phyloP scores from a whole-genome alignment of 805 yeast genomes.

The Tetrapisispora arboricola region DNA sequence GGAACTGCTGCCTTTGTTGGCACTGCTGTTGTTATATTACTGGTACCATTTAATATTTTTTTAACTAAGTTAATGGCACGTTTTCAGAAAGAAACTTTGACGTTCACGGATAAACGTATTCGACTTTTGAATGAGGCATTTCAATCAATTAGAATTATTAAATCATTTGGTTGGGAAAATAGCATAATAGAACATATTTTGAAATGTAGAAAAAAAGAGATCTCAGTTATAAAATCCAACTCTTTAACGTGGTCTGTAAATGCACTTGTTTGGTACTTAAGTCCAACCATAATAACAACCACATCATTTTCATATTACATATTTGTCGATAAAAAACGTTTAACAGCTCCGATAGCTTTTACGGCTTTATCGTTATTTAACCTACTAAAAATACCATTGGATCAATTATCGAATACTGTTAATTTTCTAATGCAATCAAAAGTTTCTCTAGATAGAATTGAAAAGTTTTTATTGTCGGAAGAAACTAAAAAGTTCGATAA shows the following conservation, averaged over 20 bases:
- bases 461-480: conserved; percentile 64
- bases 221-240: conserved; percentile 47
- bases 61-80: conserved; percentile 51
- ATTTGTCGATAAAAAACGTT: conserved; percentile 51
- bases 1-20: conserved; percentile 90
- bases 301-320: conserved; percentile 75
- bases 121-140: conserved; percentile 88
- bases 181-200: conserved; percentile 64
- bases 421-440: conserved; percentile 79
- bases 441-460: conserved; percentile 85
- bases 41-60: conserved; percentile 67
- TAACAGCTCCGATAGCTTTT: conserved; percentile 90
- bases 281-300: conserved; percentile 77
- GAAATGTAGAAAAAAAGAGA: conserved; percentile 65
- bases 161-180: conserved; percentile 93
- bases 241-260: conserved; percentile 56
- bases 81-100: conserved; percentile 62
- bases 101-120: conserved; percentile 78
- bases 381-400: conserved; percentile 76
- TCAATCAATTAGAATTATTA: conserved; percentile 84
- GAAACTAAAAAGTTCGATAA: conserved; percentile 86
- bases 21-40: conserved; percentile 47
- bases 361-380: conserved; percentile 83
- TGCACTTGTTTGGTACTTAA: conserved; percentile 63
- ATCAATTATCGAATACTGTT: conserved; percentile 82